Conservation (phyloP, 495 filamentous ascomycete genomes). For the Umbilicaria muhlenbergii region DNA sequence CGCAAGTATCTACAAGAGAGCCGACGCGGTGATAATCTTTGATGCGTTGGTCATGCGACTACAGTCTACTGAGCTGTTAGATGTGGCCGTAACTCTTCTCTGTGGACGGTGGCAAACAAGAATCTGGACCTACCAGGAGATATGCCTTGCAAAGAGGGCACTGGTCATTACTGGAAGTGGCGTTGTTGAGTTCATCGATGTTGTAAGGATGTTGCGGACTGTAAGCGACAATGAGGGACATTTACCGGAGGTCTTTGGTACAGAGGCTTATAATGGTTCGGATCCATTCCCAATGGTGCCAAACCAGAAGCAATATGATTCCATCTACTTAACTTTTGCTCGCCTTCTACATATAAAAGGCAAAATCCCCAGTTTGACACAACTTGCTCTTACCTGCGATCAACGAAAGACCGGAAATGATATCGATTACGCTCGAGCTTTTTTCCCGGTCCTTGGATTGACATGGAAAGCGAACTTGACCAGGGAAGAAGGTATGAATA, state of each 20-base stretch:
- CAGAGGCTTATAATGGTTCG: too few relatives aligned
- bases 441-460: slow-evolving; percentile 3
- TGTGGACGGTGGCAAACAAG: slow-evolving; percentile 3
- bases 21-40: slow-evolving; percentile 3
- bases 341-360: too few relatives aligned
- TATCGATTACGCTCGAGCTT: slow-evolving; percentile 6
- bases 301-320: too few relatives aligned
- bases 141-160: slow-evolving; percentile 1
- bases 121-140: slow-evolving; percentile 6
- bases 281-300: too few relatives aligned
- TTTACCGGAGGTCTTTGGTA: too few relatives aligned
- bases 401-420: neutral
- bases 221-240: too few relatives aligned
- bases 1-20: neutral
- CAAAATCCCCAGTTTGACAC: too few relatives aligned
- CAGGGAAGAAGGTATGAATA: slow-evolving; percentile 4
- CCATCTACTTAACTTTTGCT: too few relatives aligned
- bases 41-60: slow-evolving; percentile 4
- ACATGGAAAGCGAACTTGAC: slow-evolving; percentile 4
- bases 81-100: neutral
- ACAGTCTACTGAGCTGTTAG: neutral
- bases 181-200: neutral
- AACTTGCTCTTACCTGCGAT: neutral
- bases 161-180: neutral
- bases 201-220: neutral